These are phyloP conservation scores for Plasmodium vinckei DNA, from an alignment of 169 alveolate genomes.

Conservation along the genomic window DNA sequence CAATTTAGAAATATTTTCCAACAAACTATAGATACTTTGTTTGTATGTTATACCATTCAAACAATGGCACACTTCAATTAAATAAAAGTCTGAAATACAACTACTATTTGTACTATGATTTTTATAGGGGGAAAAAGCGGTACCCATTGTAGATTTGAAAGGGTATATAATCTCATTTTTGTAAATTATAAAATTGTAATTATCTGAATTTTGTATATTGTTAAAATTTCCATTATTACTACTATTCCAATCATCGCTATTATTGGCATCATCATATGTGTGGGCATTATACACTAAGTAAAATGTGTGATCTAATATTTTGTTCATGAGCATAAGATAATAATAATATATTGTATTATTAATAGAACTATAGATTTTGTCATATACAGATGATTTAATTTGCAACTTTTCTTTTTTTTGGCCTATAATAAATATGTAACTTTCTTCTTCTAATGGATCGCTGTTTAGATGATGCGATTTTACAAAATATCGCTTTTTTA, in stretches of 20 bases:
- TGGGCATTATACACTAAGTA: conserved; percentile 17
- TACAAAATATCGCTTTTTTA: conserved; percentile 56
- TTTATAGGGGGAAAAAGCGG: background rate
- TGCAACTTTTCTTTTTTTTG: conserved; percentile 38
- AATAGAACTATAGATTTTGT: conserved; percentile 8
- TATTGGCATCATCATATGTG: background rate
- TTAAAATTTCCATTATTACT: background rate
- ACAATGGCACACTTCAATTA: conserved; percentile 60
- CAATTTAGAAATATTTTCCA: conserved; percentile 28
- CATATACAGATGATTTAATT: background rate
- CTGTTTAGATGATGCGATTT: conserved; percentile 75
- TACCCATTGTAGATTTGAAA: background rate
- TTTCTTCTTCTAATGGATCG: conserved; percentile 67
- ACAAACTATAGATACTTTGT: conserved; percentile 36
- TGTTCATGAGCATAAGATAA: conserved; percentile 42
- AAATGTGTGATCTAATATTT: conserved; percentile 58
- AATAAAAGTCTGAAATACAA: conserved; percentile 25
- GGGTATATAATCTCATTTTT: conserved; percentile 62
- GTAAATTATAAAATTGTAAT: conserved; percentile 44
- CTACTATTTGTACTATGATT: conserved; percentile 10
- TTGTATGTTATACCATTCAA: conserved; percentile 68
- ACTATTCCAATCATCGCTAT: background rate
- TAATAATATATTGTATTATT: conserved; percentile 17
- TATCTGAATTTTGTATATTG: conserved; percentile 2
- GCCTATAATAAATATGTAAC: conserved; percentile 53